A percentile compares a stretch with the other conserved stretches of the same genome.
Conservation (phyloP, 2,329 filamentous ascomycete genomes). For the Acarospora socialis region DNA sequence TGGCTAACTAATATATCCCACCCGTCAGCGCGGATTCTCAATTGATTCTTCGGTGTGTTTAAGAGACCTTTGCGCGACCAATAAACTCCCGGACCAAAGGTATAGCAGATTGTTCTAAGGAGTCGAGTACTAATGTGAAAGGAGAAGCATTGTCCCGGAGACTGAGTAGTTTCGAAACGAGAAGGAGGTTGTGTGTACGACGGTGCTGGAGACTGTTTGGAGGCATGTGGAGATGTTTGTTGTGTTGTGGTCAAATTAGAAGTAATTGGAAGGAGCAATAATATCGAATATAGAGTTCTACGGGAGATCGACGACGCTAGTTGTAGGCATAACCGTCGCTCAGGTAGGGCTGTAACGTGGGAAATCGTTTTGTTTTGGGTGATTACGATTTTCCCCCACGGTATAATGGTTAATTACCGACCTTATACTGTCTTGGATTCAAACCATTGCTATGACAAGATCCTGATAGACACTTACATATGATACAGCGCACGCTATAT, state of each 20-base stretch:
- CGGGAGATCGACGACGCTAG: no score
- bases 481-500: no score
- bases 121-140: slow-evolving; percentile 74
- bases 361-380: no score
- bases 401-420: no score
- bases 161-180: slow-evolving; percentile 70
- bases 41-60: slow-evolving; percentile 41
- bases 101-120: slow-evolving; percentile 62
- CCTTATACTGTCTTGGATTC: no score
- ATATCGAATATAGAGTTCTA: not conserved
- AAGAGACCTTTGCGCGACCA: not conserved
- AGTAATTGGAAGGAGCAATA: not conserved
- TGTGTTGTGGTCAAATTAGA: not conserved
- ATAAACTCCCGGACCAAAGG: slow-evolving; percentile 57
- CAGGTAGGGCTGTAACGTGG: no score
- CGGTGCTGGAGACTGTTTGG: slow-evolving; percentile 41
- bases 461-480: no score
- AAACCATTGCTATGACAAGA: no score
- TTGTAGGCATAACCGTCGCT: no score
- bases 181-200: slow-evolving; percentile 68
- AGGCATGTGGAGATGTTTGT: slow-evolving; percentile 19
- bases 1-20: slow-evolving; percentile 28
- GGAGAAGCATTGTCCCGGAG: slow-evolving; percentile 68
- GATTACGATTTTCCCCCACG: no score
- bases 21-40: not conserved